Conservation (phyloP, 2,329 filamentous ascomycete genomes). For the Arachnopeziza araneosa region DNA sequence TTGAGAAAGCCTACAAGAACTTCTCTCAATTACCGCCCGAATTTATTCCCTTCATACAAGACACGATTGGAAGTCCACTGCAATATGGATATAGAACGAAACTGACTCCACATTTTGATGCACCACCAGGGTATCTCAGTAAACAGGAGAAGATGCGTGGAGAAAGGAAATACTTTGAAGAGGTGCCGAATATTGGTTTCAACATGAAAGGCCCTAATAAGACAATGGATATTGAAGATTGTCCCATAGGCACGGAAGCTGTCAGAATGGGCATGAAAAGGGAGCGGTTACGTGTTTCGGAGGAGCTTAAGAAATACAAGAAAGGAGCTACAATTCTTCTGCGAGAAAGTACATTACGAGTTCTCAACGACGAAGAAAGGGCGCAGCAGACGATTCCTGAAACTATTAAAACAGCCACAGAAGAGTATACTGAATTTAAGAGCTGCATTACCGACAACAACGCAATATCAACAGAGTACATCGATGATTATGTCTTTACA, state of each 20-base stretch:
- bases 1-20: conserved; percentile 87
- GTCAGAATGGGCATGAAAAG: conserved; percentile 72
- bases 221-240: conserved; percentile 94
- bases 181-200: conserved; percentile 80
- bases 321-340: conserved; percentile 84
- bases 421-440: conserved; percentile 68
- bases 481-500: conserved; percentile 74
- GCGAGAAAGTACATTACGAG: conserved; percentile 74
- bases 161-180: conserved; percentile 50
- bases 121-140: conserved; percentile 51
- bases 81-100: conserved; percentile 96
- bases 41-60: conserved; percentile 67
- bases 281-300: conserved; percentile 70
- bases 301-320: conserved; percentile 65
- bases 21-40: conserved; percentile 79
- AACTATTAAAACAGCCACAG: conserved; percentile 30
- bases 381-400: conserved; percentile 26
- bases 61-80: conserved; percentile 85
- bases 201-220: conserved; percentile 75
- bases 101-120: conserved; percentile 92
- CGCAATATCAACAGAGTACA: conserved; percentile 77
- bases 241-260: conserved; percentile 85
- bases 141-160: conserved; percentile 44
- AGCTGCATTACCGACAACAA: conserved; percentile 85
- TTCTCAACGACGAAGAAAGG: conserved; percentile 40